Conservation (phyloP, 1,284 basidiomycete species). For the Marasmius oreades region DNA sequence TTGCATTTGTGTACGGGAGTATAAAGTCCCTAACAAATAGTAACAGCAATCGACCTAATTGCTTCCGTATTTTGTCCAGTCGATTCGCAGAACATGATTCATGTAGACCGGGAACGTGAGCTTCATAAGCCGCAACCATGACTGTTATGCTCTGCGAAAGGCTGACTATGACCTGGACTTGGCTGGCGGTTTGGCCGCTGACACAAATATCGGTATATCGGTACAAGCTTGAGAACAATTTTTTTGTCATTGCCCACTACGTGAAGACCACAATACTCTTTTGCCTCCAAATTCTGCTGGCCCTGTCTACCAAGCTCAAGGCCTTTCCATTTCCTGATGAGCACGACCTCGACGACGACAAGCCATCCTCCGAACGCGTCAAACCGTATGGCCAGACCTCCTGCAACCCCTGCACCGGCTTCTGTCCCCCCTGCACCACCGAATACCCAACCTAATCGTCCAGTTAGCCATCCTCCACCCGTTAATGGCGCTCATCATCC, state of each 20-base stretch:
- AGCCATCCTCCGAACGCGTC: constrained; percentile 3
- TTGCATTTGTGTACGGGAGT: too few relatives aligned
- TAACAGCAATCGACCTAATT: neutral
- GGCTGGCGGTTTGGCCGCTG: neutral
- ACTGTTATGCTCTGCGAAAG: neutral
- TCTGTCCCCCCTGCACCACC: constrained; percentile 46
- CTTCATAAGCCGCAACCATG: neutral
- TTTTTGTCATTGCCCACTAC: constrained; percentile 4
- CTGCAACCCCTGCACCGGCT: constrained; percentile 54
- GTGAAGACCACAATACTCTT: neutral
- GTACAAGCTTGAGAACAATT: constrained; percentile 1
- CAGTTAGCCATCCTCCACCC: constrained; percentile 24
- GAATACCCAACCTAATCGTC: constrained; percentile 26
- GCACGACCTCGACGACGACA: neutral
- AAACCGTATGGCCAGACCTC: constrained; percentile 30
- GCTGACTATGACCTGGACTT: neutral
- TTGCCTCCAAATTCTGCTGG: neutral
- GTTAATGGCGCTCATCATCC: constrained; percentile 40
- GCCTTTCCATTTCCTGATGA: neutral
- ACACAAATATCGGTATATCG: neutral
- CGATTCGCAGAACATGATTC: neutral
- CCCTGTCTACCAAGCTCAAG: neutral
- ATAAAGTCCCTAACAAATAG: too few relatives aligned
- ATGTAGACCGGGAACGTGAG: neutral
- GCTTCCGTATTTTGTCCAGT: neutral